These are phyloP conservation scores for Scenedesmus sp. DNA, from an alignment of 163 green algal species.

Conservation along the genomic window DNA sequence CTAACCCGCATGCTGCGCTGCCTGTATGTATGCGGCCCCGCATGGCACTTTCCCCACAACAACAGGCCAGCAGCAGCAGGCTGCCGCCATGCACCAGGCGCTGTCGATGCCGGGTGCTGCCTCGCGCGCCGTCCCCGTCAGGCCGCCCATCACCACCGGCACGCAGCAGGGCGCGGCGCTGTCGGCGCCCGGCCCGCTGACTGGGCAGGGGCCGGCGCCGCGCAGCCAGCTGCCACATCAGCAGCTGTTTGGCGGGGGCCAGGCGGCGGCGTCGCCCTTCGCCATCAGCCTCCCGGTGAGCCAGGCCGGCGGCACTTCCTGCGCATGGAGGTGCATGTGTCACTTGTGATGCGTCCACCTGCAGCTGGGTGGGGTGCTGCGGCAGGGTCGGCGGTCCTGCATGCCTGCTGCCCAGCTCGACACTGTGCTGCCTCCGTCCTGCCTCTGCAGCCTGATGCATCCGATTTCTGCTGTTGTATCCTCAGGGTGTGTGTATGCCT, in stretches of 20 bases:
- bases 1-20: no score
- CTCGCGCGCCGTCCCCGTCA: neutral
- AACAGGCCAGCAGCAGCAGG: neutral
- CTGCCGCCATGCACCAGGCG: neutral
- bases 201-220: neutral
- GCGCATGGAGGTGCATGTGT: no score
- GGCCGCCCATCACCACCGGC: neutral
- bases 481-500: neutral
- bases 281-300: neutral
- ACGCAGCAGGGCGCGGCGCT: neutral
- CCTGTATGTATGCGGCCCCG: no score
- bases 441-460: neutral
- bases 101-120: neutral
- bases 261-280: neutral
- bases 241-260: neutral
- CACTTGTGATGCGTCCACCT: no score
- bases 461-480: neutral
- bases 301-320: no score
- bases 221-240: neutral
- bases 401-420: neutral
- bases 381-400: no score
- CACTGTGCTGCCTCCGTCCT: neutral
- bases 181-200: neutral
- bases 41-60: neutral
- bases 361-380: no score